Evolutionary conservation across 208 protist genomes (phyloP).

Genomic region (Spongospora subterranea): DNA sequence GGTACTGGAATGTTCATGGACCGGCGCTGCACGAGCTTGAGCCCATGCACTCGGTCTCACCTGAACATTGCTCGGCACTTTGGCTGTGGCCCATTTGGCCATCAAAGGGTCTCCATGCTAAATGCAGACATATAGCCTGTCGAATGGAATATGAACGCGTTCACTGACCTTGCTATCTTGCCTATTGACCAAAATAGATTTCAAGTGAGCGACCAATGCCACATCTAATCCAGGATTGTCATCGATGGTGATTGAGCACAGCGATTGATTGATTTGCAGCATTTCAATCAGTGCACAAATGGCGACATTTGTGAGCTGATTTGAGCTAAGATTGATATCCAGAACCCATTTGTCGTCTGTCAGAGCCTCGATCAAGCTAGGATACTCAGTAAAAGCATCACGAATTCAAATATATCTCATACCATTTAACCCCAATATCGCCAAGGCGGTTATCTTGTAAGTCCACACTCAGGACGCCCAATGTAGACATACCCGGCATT

Average conservation of each 20-base stretch:
- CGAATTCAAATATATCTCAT: too few species aligned
- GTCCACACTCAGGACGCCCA: background rate
- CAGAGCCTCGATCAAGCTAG: background rate
- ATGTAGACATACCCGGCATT: background rate
- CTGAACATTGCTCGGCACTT: too few species aligned
- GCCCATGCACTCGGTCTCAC: too few species aligned
- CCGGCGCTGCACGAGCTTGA: too few species aligned
- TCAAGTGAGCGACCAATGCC: background rate
- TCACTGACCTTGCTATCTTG: background rate
- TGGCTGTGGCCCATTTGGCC: too few species aligned
- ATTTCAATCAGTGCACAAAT: background rate
- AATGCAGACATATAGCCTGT: too few species aligned
- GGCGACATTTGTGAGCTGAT: background rate
- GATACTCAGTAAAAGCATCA: too few species aligned
- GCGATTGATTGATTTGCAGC: background rate
- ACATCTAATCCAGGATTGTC: background rate
- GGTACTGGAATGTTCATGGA: too few species aligned
- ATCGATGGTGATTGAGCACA: background rate
- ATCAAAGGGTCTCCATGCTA: too few species aligned
- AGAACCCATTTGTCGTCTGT: conserved; percentile 28
- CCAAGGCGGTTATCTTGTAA: background rate
- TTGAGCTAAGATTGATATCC: background rate
- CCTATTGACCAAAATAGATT: background rate
- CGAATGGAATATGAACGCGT: too few species aligned
- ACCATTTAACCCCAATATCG: background rate